Evolutionary conservation across 441 rosid species (phyloP), one percentile per base, ranked within the genome.

Genomic region (Biscutella laevigata): DNA sequence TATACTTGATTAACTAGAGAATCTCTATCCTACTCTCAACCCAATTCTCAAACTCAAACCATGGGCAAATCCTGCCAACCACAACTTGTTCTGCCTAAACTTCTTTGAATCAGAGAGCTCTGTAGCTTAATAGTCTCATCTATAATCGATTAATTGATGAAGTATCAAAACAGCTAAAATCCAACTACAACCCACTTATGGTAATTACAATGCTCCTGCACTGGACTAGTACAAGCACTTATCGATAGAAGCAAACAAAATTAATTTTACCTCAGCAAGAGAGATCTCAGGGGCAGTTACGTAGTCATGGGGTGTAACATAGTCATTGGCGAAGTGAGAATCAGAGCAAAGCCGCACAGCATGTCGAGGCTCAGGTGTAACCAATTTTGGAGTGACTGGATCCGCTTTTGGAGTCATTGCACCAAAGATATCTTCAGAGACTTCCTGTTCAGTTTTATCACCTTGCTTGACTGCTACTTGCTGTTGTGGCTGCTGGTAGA

Each of bases 401-500:
- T 77, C 94, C 6, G 60, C 83, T 74, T 73, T 80, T 3, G 71
- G 61, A 29, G 59, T 63, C 51, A 58, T 4, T 25, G 65, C 32
- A 48, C 44, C 40, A 49, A 62, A 72, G 60, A 48, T 58, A 53
- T 44, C 71, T 47, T 77, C 92, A 19, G 61, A 39, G 49, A 55
- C 53, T 14, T 80, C 83, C 28, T 67, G 76, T 58, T 76, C 96
- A 52, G 11, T 36, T 63, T 77, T 79, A 27, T 83, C 95, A 48
- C 69, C 76, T 68, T 57, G 83, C 60, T 72, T 79, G 28, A 14
- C 29, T 0, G 25, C 39, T 28, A 66, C n/a, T n/a, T n/a, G 39
- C 64, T 74, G 85, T 73, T 89, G 91, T 27, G 58, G 87, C 71
- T 75, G 94, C 76, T 91, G 95, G 57, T 70, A 78, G 70, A 71